phyloP scores from a whole-genome alignment of 331 rosid species.

The Pyrus hybrid region DNA sequence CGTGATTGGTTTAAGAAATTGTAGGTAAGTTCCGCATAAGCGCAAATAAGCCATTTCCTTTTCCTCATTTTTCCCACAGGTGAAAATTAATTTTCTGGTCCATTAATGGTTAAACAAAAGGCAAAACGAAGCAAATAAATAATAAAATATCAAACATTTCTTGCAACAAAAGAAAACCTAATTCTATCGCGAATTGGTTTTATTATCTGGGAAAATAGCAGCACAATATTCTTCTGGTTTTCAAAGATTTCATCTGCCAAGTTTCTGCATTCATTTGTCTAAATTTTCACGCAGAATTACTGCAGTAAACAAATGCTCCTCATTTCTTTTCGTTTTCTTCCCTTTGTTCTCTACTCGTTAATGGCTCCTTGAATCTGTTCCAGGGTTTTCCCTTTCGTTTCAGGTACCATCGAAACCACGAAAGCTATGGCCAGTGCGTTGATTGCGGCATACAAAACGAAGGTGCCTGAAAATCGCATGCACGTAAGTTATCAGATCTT shows the following conservation, averaged over 20 bases:
- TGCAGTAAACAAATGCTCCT: not conserved
- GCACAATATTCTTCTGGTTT: not conserved
- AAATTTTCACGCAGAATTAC: not conserved
- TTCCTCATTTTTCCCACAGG: not conserved
- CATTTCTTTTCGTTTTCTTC: not conserved
- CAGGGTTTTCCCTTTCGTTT: constrained; percentile 28
- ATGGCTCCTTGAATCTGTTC: constrained; percentile 28
- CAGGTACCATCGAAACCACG: constrained; percentile 22
- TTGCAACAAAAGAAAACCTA: not conserved
- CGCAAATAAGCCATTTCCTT: not conserved
- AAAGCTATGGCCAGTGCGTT: constrained; percentile 6
- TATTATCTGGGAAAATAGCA: not conserved
- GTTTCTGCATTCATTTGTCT: not conserved
- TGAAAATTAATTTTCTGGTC: too few species aligned
- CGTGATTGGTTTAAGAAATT: too few species aligned
- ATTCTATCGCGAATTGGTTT: not conserved
- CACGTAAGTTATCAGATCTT: too few species aligned
- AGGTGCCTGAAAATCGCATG: constrained; percentile 12
- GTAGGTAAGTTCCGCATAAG: not conserved
- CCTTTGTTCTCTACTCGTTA: not conserved
- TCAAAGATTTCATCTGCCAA: not conserved
- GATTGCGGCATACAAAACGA: constrained; percentile 16
- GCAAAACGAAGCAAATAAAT: too few species aligned
- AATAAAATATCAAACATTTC: not conserved
- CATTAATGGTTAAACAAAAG: too few species aligned